phyloP scores from a whole-genome alignment of 2,329 filamentous ascomycete species.

The Colletotrichum sidae region DNA sequence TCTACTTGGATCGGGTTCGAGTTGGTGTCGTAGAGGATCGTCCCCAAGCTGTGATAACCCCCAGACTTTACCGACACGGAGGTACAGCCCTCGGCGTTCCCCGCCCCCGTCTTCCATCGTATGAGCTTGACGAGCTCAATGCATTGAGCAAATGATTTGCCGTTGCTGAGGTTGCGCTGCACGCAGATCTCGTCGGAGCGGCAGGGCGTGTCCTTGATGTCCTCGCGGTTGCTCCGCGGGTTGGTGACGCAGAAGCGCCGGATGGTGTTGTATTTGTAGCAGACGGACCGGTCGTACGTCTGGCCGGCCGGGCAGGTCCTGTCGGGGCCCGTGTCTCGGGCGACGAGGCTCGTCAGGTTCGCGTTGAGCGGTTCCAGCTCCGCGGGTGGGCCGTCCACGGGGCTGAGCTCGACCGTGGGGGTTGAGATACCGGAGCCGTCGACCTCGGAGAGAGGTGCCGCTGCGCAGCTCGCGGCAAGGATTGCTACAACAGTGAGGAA shows the following conservation, averaged over 20 bases:
- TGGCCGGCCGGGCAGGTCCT: neutral
- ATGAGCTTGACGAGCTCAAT: neutral
- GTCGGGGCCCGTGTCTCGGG: neutral
- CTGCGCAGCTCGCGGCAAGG: too few relatives aligned
- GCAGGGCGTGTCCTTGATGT: constrained; percentile 6
- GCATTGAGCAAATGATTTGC: constrained; percentile 2
- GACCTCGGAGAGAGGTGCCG: too few relatives aligned
- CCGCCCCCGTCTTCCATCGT: neutral
- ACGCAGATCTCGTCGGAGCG: constrained; percentile 1
- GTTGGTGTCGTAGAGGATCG: constrained; percentile 1
- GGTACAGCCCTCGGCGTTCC: constrained; percentile 2
- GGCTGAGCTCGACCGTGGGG: neutral
- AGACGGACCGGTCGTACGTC: constrained; percentile 7
- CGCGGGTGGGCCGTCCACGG: neutral
- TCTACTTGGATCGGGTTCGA: constrained; percentile 4
- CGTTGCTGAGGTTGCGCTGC: neutral
- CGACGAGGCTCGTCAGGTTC: neutral
- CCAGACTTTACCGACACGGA: neutral
- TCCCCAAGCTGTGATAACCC: neutral
- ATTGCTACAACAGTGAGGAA: too few relatives aligned
- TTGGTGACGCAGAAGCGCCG: constrained; percentile 4
- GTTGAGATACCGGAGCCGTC: too few relatives aligned
- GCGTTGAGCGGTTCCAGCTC: constrained; percentile 5
- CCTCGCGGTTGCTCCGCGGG: constrained; percentile 1
- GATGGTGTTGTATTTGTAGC: constrained; percentile 3